These are phyloP conservation scores for Ilyonectria robusta DNA, from an alignment of 2,329 filamentous ascomycete genomes.

Conservation along the genomic window DNA sequence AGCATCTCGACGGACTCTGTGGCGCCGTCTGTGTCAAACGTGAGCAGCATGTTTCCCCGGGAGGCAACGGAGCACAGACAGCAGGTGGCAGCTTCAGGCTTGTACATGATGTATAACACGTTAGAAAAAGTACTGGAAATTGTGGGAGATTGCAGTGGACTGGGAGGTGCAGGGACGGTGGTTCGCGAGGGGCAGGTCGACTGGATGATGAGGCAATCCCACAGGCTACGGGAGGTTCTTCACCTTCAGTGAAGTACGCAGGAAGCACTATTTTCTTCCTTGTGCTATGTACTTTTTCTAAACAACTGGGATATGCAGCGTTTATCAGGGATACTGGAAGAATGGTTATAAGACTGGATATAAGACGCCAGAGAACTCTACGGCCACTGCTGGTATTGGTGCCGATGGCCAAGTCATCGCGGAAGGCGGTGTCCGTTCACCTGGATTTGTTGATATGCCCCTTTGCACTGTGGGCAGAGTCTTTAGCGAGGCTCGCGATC, in stretches of 20 bases:
- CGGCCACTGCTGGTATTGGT: not conserved
- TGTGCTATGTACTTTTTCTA: not conserved
- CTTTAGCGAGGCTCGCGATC: not conserved
- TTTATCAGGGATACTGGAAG: constrained; percentile 3
- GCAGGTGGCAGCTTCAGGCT: constrained; percentile 9
- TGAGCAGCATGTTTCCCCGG: not conserved
- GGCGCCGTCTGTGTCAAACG: not conserved
- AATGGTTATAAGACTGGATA: constrained; percentile 6
- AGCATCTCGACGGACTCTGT: not conserved
- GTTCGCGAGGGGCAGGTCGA: constrained; percentile 12
- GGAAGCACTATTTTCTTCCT: not conserved
- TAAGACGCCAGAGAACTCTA: not conserved
- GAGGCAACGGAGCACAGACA: not conserved
- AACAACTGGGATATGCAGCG: not conserved
- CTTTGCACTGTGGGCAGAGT: not conserved
- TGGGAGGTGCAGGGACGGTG: not conserved
- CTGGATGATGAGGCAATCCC: constrained; percentile 6
- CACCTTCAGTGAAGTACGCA: not conserved
- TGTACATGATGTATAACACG: constrained; percentile 10
- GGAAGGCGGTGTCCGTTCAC: not conserved
- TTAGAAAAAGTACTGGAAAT: not conserved
- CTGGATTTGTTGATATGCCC: not conserved
- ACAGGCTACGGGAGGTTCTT: constrained; percentile 7
- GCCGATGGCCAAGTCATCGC: not conserved
- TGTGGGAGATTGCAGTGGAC: not conserved